Percentiles rank a stretch among this genome's conserved stretches.
These are phyloP conservation scores for Fusarium nodosum DNA, from an alignment of 2,329 filamentous ascomycete genomes.

Conservation along the genomic window DNA sequence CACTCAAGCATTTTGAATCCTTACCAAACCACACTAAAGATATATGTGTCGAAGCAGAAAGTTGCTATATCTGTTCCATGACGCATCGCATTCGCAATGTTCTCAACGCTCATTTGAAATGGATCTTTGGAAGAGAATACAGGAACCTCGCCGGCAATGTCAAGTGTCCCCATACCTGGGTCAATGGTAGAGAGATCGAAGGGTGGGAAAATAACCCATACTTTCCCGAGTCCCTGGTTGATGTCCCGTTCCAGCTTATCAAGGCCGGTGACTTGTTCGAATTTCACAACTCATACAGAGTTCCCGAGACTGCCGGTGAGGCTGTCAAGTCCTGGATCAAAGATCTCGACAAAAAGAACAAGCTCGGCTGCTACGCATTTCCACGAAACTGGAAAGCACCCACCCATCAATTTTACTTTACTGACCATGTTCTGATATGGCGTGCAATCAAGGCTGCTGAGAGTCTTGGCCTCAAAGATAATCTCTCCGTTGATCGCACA, in stretches of 20 bases:
- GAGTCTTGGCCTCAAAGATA: accelerated
- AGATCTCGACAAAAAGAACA: not conserved
- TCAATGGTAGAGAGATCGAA: not conserved
- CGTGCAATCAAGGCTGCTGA: not conserved
- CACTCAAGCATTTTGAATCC: not conserved
- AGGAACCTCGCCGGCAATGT: accelerated
- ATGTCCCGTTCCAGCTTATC: not conserved
- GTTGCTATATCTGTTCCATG: too few relatives aligned
- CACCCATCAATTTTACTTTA: not conserved
- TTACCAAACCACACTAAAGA: too few relatives aligned
- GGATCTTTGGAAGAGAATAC: not conserved
- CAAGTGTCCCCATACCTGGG: not conserved
- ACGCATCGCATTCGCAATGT: not conserved
- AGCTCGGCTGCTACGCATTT: not conserved
- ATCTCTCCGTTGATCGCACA: too few relatives aligned
- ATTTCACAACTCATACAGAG: accelerated
- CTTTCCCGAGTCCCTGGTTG: not conserved
- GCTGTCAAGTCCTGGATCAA: not conserved
- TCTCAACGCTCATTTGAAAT: not conserved
- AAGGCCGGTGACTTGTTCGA: not conserved
- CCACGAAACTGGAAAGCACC: not conserved
- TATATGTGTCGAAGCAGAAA: too few relatives aligned
- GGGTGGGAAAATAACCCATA: accelerated
- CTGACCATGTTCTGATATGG: not conserved
- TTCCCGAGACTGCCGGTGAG: not conserved